A percentile compares a stretch with the other conserved stretches of the same genome.
Evolutionary conservation across 768 basidiomycete genomes (phyloP).

Genomic region (Kwoniella dendrophila): DNA sequence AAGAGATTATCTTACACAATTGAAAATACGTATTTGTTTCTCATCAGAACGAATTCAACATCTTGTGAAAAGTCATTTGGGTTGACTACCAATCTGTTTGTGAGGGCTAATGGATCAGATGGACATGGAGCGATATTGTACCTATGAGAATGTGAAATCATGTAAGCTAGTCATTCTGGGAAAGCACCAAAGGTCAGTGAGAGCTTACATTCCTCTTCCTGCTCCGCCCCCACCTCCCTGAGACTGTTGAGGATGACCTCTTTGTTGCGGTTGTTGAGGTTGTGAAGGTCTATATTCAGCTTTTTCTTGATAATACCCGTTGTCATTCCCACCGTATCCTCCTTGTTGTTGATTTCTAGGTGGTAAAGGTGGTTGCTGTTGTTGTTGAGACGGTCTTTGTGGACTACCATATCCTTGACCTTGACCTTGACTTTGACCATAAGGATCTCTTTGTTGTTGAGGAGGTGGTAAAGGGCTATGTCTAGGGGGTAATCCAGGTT

Average conservation of each 20-base stretch:
- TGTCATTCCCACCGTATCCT: slow-evolving; percentile 10
- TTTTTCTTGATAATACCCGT: slow-evolving; percentile 40
- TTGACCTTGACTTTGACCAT: slow-evolving; percentile 2
- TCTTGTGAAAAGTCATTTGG: slow-evolving; percentile 69
- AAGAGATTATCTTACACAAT: slow-evolving; percentile 62
- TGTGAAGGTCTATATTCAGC: slow-evolving; percentile 34
- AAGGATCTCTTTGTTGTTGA: slow-evolving; percentile 19
- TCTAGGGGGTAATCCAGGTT: slow-evolving; percentile 28
- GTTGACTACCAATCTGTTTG: slow-evolving; percentile 79
- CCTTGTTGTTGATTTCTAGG: slow-evolving; percentile 16
- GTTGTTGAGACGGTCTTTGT: background rate
- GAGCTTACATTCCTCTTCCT: slow-evolving; percentile 37
- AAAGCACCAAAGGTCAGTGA: background rate
- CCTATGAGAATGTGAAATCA: slow-evolving; percentile 16
- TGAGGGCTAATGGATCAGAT: slow-evolving; percentile 69
- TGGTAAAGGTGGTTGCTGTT: slow-evolving; percentile 23
- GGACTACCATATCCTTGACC: slow-evolving; percentile 9
- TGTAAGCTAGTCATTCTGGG: background rate
- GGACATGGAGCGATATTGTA: slow-evolving; percentile 65
- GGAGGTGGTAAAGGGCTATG: slow-evolving; percentile 27
- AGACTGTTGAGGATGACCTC: slow-evolving; percentile 18
- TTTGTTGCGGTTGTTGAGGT: slow-evolving; percentile 24
- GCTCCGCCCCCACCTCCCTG: slow-evolving; percentile 12
- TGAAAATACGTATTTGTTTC: slow-evolving; percentile 71
- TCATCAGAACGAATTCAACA: slow-evolving; percentile 75